Conservation (phyloP, 164 flowering plant genomes). For the Saururus chinensis region DNA sequence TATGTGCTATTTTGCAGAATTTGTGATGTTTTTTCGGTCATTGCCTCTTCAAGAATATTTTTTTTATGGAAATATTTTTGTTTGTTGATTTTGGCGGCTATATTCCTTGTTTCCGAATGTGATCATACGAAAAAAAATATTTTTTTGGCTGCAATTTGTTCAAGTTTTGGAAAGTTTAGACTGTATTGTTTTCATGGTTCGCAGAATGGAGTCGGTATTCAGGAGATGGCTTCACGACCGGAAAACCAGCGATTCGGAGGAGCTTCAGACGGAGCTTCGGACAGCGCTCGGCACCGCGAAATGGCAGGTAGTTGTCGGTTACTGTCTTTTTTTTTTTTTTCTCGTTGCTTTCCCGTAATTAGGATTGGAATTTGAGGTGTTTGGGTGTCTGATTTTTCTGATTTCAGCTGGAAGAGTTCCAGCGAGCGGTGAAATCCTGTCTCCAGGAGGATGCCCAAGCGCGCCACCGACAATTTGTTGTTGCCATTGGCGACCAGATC, state of each 20-base stretch:
- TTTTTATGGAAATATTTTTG: background rate
- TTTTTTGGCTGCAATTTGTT: background rate
- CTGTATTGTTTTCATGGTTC: constrained; percentile 8
- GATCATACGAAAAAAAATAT: too few species aligned
- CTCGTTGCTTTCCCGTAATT: background rate
- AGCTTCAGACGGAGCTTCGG: constrained; percentile 39
- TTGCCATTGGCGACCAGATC: constrained; percentile 52
- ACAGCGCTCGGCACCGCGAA: constrained; percentile 82
- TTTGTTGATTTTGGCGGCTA: background rate
- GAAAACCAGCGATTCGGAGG: constrained; percentile 31
- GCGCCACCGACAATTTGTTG: constrained; percentile 65
- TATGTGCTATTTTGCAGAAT: background rate
- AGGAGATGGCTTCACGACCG: constrained; percentile 70
- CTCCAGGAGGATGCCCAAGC: constrained; percentile 44
- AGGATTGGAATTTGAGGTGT: background rate
- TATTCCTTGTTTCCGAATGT: too few species aligned
- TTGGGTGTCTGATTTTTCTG: background rate
- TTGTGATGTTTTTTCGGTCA: constrained; percentile 1
- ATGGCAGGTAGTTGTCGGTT: constrained; percentile 67
- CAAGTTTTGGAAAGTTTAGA: too few species aligned
- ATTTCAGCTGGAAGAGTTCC: constrained; percentile 84
- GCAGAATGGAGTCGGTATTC: constrained; percentile 89
- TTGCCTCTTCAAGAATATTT: background rate
- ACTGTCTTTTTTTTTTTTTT: background rate
- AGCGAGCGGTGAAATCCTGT: constrained; percentile 43